Percentiles rank a stretch among this genome's conserved stretches.
Conservation (phyloP, 2,329 filamentous ascomycete genomes). For the Ophiostoma tasmaniense region DNA sequence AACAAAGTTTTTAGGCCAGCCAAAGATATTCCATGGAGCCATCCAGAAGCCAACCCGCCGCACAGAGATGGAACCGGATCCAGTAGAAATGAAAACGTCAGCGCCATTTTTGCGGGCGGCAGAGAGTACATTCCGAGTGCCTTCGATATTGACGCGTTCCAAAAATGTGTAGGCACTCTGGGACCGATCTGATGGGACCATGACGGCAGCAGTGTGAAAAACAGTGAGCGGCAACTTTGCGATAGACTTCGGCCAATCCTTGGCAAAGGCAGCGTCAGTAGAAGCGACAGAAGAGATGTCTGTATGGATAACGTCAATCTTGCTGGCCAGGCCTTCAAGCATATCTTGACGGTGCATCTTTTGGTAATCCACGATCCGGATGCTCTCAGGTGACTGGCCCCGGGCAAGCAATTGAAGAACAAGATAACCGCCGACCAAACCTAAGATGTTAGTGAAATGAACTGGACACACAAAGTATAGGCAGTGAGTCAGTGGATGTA, state of each 20-base stretch:
- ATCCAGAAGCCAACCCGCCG: constrained; percentile 31
- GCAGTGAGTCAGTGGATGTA: too few species aligned
- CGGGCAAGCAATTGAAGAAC: constrained; percentile 40
- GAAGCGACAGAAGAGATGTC: constrained; percentile 35
- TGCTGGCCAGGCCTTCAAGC: constrained; percentile 27
- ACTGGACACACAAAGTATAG: background rate
- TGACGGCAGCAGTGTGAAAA: constrained; percentile 42
- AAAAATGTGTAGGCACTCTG: constrained; percentile 31
- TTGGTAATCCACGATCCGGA: constrained; percentile 41
- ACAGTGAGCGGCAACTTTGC: constrained; percentile 39
- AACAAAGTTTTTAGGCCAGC: constrained; percentile 30
- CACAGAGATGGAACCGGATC: constrained; percentile 37
- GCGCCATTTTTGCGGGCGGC: constrained; percentile 35
- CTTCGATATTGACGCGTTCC: constrained; percentile 38
- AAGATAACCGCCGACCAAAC: constrained; percentile 38
- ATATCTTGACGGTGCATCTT: constrained; percentile 33
- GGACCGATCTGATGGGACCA: constrained; percentile 36
- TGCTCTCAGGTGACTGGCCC: constrained; percentile 37
- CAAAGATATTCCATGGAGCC: constrained; percentile 32
- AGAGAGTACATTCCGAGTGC: constrained; percentile 36
- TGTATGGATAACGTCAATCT: constrained; percentile 34
- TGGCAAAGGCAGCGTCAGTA: constrained; percentile 34
- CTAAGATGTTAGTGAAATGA: constrained; percentile 6
- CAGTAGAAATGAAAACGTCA: constrained; percentile 38
- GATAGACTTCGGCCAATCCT: constrained; percentile 34